These are phyloP conservation scores for Cynanchum wilfordii DNA, from an alignment of 257 asterid genomes.

Conservation along the genomic window DNA sequence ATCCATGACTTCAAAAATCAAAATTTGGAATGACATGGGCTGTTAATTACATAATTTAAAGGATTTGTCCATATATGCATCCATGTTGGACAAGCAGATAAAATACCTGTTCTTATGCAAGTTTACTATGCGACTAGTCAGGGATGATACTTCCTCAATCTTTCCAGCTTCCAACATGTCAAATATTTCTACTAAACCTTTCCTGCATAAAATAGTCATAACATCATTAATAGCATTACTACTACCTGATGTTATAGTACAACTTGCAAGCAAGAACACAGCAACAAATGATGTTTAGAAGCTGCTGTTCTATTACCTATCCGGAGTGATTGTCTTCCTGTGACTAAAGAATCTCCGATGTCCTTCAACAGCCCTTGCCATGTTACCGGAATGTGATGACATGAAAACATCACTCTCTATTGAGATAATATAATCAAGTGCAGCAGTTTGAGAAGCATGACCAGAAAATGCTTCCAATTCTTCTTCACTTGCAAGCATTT, in stretches of 20 bases:
- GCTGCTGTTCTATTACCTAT: slow-evolving; percentile 41
- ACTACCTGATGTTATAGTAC: not conserved
- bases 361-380: slow-evolving; percentile 96
- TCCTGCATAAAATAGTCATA: slow-evolving; percentile 45
- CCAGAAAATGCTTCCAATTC: slow-evolving; percentile 53
- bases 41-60: not conserved
- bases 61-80: not conserved
- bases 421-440: slow-evolving; percentile 80
- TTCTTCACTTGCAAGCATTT: slow-evolving; percentile 70
- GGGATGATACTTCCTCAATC: slow-evolving; percentile 44
- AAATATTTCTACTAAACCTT: slow-evolving; percentile 69
- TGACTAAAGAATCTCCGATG: slow-evolving; percentile 88
- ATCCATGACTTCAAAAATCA: not conserved
- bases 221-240: not conserved
- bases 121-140: slow-evolving; percentile 51
- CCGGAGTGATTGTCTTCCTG: slow-evolving; percentile 77
- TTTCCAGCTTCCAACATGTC: slow-evolving; percentile 66
- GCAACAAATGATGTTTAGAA: not conserved
- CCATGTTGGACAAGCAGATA: not conserved
- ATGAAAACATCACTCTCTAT: slow-evolving; percentile 78
- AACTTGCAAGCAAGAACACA: not conserved
- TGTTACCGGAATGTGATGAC: slow-evolving; percentile 91
- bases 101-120: slow-evolving; percentile 69
- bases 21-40: too few relatives aligned
- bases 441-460: slow-evolving; percentile 91